Evolutionary conservation across 495 filamentous ascomycete species (phyloP), one percentile per base, ranked within the genome.

Genomic region (Massariosphaeria phaeospora): DNA sequence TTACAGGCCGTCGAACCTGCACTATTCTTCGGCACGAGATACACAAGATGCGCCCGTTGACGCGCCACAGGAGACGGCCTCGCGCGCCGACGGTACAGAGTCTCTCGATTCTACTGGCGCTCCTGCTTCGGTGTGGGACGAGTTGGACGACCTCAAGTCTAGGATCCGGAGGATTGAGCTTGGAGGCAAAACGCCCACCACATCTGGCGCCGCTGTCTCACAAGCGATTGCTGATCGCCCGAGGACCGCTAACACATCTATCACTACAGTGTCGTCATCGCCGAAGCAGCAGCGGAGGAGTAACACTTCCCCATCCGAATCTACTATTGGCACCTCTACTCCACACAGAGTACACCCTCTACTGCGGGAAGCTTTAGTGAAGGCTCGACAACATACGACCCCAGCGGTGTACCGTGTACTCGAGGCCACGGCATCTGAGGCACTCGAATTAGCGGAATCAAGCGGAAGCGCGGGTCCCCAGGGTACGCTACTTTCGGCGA

Each of bases 91-190:
- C 58, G 80, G 80, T 27, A 90, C 88, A 2, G 87, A 88, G 54
- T 96, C 91, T 0, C 89, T 87, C 20, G 97, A 93, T 0, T 89
- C 87, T 0, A 89, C 83, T 1, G 61, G 55, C 6, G 89, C 89
- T 8, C 85, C 90, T 18, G 95, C 93, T 1, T 94, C 88, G 0
- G 88, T 98, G 9, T 98, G 94, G 94, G 93, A 98, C 67, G 93
- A 98, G 69, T 72, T 98, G 17, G 93, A 98, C 60, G 94, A 97
- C 48, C 72, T 98, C 11, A 98, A 97, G 66, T 91, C 89, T 9
- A 82, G 94, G 18, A 95, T 98, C 57, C 83, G 86, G 54, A 88
- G 88, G 40, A 77, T 98, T n/a, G 93, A 98, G 66, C 67, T 91
- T 47, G 94, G 88, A 2, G 90, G 91, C 24, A 95, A 89, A 66